Evolutionary conservation across 306 rosid species (phyloP).

Genomic region (Lupinus albus): DNA sequence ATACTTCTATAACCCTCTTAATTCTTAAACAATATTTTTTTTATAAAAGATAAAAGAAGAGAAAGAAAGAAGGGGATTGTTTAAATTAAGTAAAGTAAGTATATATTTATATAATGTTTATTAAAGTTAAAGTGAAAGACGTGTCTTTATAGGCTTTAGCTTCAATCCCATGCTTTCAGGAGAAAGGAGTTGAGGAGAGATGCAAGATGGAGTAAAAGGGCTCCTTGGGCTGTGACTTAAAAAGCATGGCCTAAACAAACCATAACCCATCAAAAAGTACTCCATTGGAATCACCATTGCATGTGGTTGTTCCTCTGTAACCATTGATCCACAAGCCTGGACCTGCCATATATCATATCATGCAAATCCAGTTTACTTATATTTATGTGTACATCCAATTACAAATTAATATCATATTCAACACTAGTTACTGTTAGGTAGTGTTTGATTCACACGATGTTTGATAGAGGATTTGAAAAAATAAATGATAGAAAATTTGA

Average conservation of each 20-base stretch:
- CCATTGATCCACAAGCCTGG: conserved; percentile 96
- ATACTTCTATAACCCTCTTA: conserved; percentile 35
- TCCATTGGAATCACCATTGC: conserved; percentile 96
- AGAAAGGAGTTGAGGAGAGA: conserved; percentile 88
- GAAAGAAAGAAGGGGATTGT: conserved; percentile 22
- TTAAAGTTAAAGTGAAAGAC: conserved; percentile 55
- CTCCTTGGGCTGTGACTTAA: conserved; percentile 80
- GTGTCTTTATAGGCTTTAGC: conserved; percentile 88
- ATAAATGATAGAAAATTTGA: too few relatives aligned
- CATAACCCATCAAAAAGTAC: conserved; percentile 88
- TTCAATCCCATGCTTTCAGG: conserved; percentile 97
- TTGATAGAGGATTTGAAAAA: too few relatives aligned
- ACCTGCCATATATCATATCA: conserved; percentile 54
- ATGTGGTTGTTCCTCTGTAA: conserved; percentile 94
- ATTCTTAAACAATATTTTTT: conserved; percentile 21
- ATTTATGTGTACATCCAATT: neutral
- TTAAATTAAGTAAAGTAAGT: conserved; percentile 29
- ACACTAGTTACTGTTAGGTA: neutral
- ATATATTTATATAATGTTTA: too few relatives aligned
- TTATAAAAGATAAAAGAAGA: neutral
- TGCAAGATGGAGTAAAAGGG: conserved; percentile 86
- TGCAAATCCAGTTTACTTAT: too few relatives aligned
- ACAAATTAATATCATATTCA: conserved; percentile 23
- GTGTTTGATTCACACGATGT: too few relatives aligned
- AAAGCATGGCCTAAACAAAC: conserved; percentile 68